These are phyloP conservation scores for Myriosclerotinia duriaeana DNA, from an alignment of 2,329 filamentous ascomycete species.

Conservation along the genomic window DNA sequence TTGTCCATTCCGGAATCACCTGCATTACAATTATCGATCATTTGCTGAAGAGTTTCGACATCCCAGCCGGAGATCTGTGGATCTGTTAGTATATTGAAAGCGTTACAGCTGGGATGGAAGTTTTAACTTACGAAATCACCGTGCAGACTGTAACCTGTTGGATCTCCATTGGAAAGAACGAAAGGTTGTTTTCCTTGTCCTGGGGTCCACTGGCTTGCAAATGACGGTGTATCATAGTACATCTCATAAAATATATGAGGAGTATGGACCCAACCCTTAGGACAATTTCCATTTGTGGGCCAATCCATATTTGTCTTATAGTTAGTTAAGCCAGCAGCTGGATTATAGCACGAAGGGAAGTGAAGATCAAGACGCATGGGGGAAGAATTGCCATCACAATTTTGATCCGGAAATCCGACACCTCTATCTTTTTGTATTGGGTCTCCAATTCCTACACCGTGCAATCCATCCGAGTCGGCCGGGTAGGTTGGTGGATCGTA, in stretches of 20 bases:
- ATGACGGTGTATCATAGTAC: conserved; percentile 74
- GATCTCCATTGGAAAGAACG: conserved; percentile 75
- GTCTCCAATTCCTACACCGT: conserved; percentile 54
- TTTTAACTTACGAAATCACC: conserved; percentile 62
- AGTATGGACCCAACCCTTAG: conserved; percentile 64
- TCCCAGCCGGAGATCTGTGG: conserved; percentile 78
- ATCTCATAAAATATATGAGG: conserved; percentile 82
- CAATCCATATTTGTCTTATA: conserved; percentile 72
- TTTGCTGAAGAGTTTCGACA: conserved; percentile 63
- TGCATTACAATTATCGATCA: conserved; percentile 69
- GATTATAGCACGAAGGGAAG: conserved; percentile 90
- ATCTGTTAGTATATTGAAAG: conserved; percentile 40
- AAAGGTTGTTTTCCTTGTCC: conserved; percentile 68
- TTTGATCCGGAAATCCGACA: conserved; percentile 66
- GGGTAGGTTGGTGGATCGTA: conserved; percentile 51
- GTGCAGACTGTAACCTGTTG: conserved; percentile 72
- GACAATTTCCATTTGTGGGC: conserved; percentile 73
- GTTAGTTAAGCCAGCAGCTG: conserved; percentile 53
- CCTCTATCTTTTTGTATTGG: conserved; percentile 55
- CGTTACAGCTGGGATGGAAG: background rate
- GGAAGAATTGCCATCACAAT: conserved; percentile 63
- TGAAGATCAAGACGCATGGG: conserved; percentile 77
- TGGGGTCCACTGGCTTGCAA: conserved; percentile 59
- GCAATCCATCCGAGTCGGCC: conserved; percentile 53
- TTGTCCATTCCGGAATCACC: conserved; percentile 60